Evolutionary conservation across 257 asterid genomes (phyloP).

Genomic region (Nicotiana attenuata): DNA sequence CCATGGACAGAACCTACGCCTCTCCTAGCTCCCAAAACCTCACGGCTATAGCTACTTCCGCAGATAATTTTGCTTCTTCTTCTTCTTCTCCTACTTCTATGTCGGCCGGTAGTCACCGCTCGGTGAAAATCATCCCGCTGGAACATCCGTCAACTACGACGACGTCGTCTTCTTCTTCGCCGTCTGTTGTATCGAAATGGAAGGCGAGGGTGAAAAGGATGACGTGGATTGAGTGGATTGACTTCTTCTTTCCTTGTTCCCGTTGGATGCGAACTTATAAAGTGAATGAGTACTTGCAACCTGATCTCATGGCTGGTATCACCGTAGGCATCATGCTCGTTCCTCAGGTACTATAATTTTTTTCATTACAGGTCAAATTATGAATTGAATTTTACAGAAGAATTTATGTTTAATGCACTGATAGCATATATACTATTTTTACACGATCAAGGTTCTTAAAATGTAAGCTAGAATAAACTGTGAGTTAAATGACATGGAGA

Average conservation of each 20-base stretch:
- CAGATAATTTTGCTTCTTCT: background rate
- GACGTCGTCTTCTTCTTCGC: conserved; percentile 16
- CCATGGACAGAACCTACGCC: conserved; percentile 43
- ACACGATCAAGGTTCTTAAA: background rate
- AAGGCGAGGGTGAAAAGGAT: conserved; percentile 48
- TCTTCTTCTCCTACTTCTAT: conserved; percentile 1
- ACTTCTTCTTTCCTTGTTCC: conserved; percentile 66
- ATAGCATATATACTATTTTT: no score
- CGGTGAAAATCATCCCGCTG: conserved; percentile 63
- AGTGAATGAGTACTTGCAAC: conserved; percentile 78
- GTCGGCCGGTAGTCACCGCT: conserved; percentile 27
- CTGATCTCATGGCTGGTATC: conserved; percentile 88
- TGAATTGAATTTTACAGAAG: background rate
- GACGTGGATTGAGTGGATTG: conserved; percentile 79
- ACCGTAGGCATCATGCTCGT: conserved; percentile 99
- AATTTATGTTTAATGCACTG: background rate
- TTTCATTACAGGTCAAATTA: background rate
- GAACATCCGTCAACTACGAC: conserved; percentile 59
- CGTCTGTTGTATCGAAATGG: conserved; percentile 42
- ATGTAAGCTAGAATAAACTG: no score
- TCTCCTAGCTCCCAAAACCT: conserved; percentile 77
- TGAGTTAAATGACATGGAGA: no score
- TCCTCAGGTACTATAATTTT: conserved; percentile 59
- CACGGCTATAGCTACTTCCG: background rate
- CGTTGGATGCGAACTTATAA: conserved; percentile 87